Evolutionary conservation across 148 eudicot genomes (phyloP), one percentile per base, ranked within the genome.

Genomic region (Persicaria tinctoria): DNA sequence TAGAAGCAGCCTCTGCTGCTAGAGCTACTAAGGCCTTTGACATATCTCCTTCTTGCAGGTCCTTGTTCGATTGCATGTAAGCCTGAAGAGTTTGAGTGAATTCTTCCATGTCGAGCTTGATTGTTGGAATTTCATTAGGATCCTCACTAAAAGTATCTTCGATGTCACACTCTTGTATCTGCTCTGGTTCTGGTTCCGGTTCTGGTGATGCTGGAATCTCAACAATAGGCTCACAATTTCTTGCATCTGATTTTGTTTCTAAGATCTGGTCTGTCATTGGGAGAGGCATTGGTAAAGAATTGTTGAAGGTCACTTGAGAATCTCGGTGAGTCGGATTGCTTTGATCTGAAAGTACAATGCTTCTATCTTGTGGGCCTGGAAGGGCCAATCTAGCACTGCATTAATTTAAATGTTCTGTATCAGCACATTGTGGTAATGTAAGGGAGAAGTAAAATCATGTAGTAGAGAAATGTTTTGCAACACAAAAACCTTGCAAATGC

Each of bases 161-260:
- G 18, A 96, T 92, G 76, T 96, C 97, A 49, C 73, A 73, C 75
- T 83, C 88, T 66, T 69, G 62, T 48, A 74, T 69, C 73, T 85
- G 85, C 75, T 71, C 78, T 11, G 75, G 79, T 70, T 85, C 88
- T 44, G 82, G 88, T 76, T 82, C 87, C 56, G 72, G 87, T 70
- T 96, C 99, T 41, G 99, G 99, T 6, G 93, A 84, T 77, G 89
- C 82, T 72, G 98, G 98, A 53, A 82, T 86, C 83, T 95, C 98
- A 81, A 91, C 73, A 70, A 86, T 88, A 49, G 98, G 97, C 70
- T 92, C 96, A 66, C 82, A 82, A 46, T 46, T 69, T 50, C 74
- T 80, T 20, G 66, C 45, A 54, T 74, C 70, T 49, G 59, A 78
- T 72, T 74, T 79, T 66, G 79, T 75, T 49, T 80, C 85, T 71